A percentile compares a stretch with the other conserved stretches of the same genome.
phyloP scores from a whole-genome alignment of 768 basidiomycete species.

The Sarcodon aspratus region DNA sequence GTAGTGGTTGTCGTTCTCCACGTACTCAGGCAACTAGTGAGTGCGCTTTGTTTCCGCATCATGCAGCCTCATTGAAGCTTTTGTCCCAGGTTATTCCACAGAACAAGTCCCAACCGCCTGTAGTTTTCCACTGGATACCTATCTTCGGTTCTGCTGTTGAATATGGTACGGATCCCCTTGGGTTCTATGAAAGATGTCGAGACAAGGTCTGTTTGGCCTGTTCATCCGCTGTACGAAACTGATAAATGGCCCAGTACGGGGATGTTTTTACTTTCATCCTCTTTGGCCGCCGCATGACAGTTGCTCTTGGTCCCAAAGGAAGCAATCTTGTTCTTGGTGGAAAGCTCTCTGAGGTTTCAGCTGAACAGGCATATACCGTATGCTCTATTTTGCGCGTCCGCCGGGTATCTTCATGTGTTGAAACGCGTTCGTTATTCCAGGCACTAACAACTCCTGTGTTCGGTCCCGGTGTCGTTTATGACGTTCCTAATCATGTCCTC shows the following conservation, averaged over 20 bases:
- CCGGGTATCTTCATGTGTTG: not conserved
- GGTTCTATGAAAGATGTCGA: conserved; percentile 70
- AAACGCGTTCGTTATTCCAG: conserved; percentile 25
- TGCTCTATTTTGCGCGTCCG: conserved; percentile 1
- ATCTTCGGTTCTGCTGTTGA: conserved; percentile 78
- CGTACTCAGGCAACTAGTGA: conserved; percentile 5
- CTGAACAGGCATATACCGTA: conserved; percentile 95
- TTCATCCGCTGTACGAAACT: not conserved
- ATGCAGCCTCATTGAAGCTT: conserved; percentile 9
- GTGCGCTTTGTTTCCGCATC: not conserved
- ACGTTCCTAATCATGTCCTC: conserved; percentile 88
- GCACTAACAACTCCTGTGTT: conserved; percentile 91
- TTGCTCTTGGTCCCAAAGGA: conserved; percentile 82
- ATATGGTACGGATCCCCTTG: conserved; percentile 90
- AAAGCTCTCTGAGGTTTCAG: conserved; percentile 83
- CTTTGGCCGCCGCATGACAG: conserved; percentile 83
- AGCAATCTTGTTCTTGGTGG: conserved; percentile 94
- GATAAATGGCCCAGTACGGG: conserved; percentile 54
- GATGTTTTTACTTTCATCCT: conserved; percentile 95
- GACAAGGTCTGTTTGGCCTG: conserved; percentile 48
- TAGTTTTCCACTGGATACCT: conserved; percentile 91
- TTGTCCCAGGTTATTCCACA: conserved; percentile 31
- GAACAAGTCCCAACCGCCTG: conserved; percentile 66
- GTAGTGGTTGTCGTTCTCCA: conserved; percentile 2
- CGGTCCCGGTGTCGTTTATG: conserved; percentile 96